Conservation (phyloP, 2,329 filamentous ascomycete species). For the Tolypocladium sp. region DNA sequence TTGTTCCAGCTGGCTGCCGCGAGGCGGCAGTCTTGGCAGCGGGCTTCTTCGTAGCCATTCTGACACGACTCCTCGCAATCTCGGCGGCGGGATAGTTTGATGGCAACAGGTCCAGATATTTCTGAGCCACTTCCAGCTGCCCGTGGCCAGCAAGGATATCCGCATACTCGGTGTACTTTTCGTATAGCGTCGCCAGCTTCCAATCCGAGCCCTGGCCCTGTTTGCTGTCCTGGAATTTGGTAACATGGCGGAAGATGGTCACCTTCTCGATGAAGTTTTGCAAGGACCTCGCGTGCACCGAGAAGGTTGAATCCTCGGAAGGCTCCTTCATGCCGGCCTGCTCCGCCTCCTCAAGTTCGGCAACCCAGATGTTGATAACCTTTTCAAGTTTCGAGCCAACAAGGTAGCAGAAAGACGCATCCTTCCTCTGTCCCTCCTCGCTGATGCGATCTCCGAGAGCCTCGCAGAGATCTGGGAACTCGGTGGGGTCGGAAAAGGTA, state of each 20-base stretch:
- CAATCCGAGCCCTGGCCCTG: constrained; percentile 64
- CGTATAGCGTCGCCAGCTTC: constrained; percentile 83
- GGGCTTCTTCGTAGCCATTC: constrained; percentile 61
- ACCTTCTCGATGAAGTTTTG: constrained; percentile 98
- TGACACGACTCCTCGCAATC: constrained; percentile 75
- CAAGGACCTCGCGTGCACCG: constrained; percentile 77
- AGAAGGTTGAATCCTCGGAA: constrained; percentile 72
- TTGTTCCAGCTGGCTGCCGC: constrained; percentile 21
- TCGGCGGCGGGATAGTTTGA: constrained; percentile 78
- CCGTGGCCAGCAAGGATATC: constrained; percentile 90
- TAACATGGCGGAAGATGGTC: constrained; percentile 88
- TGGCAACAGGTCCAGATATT: constrained; percentile 83
- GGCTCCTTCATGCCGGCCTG: constrained; percentile 61
- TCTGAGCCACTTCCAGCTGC: constrained; percentile 76
- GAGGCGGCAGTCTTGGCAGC: constrained; percentile 14
- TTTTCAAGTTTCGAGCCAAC: constrained; percentile 96
- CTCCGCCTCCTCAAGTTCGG: constrained; percentile 80
- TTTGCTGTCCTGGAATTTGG: constrained; percentile 80
- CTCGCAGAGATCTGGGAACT: constrained; percentile 93
- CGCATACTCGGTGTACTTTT: constrained; percentile 94
- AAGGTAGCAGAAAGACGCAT: constrained; percentile 94
- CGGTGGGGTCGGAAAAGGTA: constrained; percentile 83
- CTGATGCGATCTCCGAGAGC: constrained; percentile 84
- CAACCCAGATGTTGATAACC: constrained; percentile 88
- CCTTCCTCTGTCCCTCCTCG: constrained; percentile 69